A percentile compares a stretch with the other conserved stretches of the same genome.
phyloP scores from a whole-genome alignment of 495 filamentous ascomycete genomes.

The Barbatosphaeria neglecta region DNA sequence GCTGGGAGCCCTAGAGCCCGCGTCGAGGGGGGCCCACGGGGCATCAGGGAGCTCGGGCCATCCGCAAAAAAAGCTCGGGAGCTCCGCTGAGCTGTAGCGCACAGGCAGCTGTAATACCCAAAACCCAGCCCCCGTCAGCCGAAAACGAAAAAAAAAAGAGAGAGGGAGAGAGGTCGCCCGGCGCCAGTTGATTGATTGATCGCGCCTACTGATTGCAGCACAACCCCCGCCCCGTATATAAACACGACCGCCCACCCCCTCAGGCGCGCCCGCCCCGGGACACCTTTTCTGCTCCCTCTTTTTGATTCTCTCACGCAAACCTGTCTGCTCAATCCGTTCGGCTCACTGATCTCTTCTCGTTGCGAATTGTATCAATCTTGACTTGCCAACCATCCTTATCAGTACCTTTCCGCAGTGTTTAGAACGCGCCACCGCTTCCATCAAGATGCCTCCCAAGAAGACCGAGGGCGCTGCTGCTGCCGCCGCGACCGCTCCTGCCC shows the following conservation, averaged over 20 bases:
- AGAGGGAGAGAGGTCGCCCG: constrained; percentile 7
- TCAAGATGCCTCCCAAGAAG: constrained; percentile 58
- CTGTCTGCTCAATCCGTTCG: neutral
- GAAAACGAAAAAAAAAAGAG: constrained; percentile 14
- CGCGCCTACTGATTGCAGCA: constrained; percentile 22
- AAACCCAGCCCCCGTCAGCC: neutral
- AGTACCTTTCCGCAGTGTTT: neutral
- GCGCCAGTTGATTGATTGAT: constrained; percentile 8
- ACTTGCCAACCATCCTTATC: neutral
- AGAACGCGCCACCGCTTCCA: constrained; percentile 1
- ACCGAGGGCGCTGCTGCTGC: constrained; percentile 31
- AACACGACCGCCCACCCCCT: constrained; percentile 31
- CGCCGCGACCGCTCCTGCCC: constrained; percentile 29
- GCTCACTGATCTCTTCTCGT: constrained; percentile 2
- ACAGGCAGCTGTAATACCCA: neutral
- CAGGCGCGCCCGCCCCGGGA: constrained; percentile 31
- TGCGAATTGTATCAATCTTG: constrained; percentile 3
- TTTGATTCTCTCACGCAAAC: constrained; percentile 12
- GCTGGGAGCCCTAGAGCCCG: too few species aligned
- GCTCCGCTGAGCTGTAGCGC: too few species aligned
- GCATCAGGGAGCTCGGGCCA: neutral
- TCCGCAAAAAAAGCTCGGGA: too few species aligned
- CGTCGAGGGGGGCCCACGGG: too few species aligned
- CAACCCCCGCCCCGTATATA: constrained; percentile 36
- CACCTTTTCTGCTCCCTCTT: constrained; percentile 18